phyloP scores from a whole-genome alignment of 2,329 filamentous ascomycete species.

The Colletotrichum plurivorum region DNA sequence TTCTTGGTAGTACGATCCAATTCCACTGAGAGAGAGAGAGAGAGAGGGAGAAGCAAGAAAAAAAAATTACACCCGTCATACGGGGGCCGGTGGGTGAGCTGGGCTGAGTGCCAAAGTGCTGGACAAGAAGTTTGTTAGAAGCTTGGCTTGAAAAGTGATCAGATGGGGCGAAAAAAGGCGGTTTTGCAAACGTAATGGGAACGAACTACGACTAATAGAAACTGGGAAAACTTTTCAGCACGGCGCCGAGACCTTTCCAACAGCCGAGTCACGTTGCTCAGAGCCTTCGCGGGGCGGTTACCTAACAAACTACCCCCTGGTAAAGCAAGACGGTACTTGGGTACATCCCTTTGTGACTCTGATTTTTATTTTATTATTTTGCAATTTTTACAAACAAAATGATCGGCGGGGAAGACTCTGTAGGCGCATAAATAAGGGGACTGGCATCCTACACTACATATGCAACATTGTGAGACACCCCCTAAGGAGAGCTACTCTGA shows the following conservation, averaged over 20 bases:
- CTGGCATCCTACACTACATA: too few relatives aligned
- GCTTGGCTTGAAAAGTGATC: conserved; percentile 33
- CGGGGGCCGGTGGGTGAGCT: conserved; percentile 22
- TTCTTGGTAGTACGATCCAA: conserved; percentile 12
- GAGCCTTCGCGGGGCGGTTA: not conserved
- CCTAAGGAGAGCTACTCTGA: not conserved
- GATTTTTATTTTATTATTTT: too few relatives aligned
- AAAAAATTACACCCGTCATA: not conserved
- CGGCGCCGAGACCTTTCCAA: conserved; percentile 26
- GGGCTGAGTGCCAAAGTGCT: conserved; percentile 9
- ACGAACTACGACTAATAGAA: conserved; percentile 40
- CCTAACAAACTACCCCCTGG: conserved; percentile 4
- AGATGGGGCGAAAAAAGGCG: conserved; percentile 39
- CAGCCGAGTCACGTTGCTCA: conserved; percentile 26
- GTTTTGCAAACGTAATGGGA: conserved; percentile 48
- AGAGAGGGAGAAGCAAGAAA: not conserved
- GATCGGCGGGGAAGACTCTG: too few relatives aligned
- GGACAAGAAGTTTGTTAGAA: conserved; percentile 14
- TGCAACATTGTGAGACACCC: too few relatives aligned
- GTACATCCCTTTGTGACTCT: not conserved
- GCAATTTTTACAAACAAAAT: too few relatives aligned
- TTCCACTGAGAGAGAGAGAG: not conserved
- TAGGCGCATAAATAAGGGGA: too few relatives aligned
- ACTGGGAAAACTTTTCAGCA: conserved; percentile 36
- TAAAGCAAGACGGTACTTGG: not conserved